Percentiles rank a stretch among this genome's conserved stretches.
Evolutionary conservation across 805 yeast species (phyloP).

Genomic region (Candida suzukii): DNA sequence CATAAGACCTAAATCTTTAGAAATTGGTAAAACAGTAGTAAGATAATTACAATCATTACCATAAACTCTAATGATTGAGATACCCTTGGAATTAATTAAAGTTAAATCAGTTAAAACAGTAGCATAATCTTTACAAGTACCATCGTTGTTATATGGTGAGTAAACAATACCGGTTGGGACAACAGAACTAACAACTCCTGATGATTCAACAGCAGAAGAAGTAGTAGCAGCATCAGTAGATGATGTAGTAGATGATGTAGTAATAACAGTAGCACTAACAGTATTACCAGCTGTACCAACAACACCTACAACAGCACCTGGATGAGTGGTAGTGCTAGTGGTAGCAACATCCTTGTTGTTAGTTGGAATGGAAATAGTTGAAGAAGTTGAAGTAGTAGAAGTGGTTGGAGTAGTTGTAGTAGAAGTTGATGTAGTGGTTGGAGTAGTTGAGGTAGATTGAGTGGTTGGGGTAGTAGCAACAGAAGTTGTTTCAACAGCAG

Average conservation of each 20-base stretch:
- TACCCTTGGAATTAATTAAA: slow-evolving; percentile 52
- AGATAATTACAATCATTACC: slow-evolving; percentile 82
- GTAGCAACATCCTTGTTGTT: too few relatives aligned
- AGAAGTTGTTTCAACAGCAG: background rate
- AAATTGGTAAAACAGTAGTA: slow-evolving; percentile 55
- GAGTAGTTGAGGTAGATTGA: slow-evolving; percentile 4
- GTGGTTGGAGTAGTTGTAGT: slow-evolving; percentile 8
- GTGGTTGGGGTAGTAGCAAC: slow-evolving; percentile 6
- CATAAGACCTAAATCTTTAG: slow-evolving; percentile 51
- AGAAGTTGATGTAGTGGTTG: slow-evolving; percentile 1
- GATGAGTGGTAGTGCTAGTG: slow-evolving; percentile 10
- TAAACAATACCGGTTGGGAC: slow-evolving; percentile 59
- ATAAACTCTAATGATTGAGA: slow-evolving; percentile 64
- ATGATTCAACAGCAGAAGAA: slow-evolving; percentile 23
- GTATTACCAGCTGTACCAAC: slow-evolving; percentile 14
- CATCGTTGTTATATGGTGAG: slow-evolving; percentile 69
- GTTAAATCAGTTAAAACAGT: slow-evolving; percentile 53
- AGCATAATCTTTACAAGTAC: slow-evolving; percentile 55
- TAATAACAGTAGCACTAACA: slow-evolving; percentile 20
- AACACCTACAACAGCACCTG: slow-evolving; percentile 3
- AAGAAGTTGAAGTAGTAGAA: slow-evolving; percentile 10
- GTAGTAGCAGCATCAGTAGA: slow-evolving; percentile 29
- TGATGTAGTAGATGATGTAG: slow-evolving; percentile 12
- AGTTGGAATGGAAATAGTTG: slow-evolving; percentile 10
- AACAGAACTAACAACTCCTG: slow-evolving; percentile 11